Conservation (phyloP, 129 eudicot genomes). For the Lonicera japonica region DNA sequence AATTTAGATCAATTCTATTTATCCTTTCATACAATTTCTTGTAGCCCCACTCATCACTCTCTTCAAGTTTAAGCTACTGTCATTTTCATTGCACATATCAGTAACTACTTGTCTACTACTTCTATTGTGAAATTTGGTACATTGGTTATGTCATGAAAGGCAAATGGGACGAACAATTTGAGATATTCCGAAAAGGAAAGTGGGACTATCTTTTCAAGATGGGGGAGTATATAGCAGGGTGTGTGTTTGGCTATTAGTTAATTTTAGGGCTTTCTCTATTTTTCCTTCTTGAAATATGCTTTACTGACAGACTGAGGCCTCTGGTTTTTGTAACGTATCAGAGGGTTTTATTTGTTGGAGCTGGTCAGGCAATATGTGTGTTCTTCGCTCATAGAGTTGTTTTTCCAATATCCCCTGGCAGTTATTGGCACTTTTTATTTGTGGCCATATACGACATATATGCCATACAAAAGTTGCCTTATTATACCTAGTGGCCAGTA, state of each 20-base stretch:
- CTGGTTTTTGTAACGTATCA: slow-evolving; percentile 2
- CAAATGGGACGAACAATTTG: too few species aligned
- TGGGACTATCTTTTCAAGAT: too few species aligned
- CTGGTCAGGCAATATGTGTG: neutral
- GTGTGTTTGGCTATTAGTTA: slow-evolving; percentile 5
- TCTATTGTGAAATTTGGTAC: too few species aligned
- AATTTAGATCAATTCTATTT: neutral
- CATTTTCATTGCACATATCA: too few species aligned
- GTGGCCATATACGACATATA: too few species aligned
- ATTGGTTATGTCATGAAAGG: too few species aligned
- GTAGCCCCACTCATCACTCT: neutral
- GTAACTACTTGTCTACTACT: too few species aligned
- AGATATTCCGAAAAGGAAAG: too few species aligned
- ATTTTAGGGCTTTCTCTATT: neutral
- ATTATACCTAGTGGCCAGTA: neutral
- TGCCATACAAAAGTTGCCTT: neutral
- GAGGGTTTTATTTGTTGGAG: slow-evolving; percentile 2
- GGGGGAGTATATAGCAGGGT: too few species aligned
- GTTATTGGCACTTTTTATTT: neutral
- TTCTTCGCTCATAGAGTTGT: too few species aligned
- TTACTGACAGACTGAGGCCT: neutral
- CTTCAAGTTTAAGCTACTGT: too few species aligned
- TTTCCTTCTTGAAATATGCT: neutral
- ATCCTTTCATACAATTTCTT: slow-evolving; percentile 8
- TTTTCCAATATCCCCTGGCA: neutral